A percentile compares a stretch with the other conserved stretches of the same genome.
These are phyloP conservation scores for Hyphodiscus sp. DNA, from an alignment of 2,329 filamentous ascomycete species.

Conservation along the genomic window DNA sequence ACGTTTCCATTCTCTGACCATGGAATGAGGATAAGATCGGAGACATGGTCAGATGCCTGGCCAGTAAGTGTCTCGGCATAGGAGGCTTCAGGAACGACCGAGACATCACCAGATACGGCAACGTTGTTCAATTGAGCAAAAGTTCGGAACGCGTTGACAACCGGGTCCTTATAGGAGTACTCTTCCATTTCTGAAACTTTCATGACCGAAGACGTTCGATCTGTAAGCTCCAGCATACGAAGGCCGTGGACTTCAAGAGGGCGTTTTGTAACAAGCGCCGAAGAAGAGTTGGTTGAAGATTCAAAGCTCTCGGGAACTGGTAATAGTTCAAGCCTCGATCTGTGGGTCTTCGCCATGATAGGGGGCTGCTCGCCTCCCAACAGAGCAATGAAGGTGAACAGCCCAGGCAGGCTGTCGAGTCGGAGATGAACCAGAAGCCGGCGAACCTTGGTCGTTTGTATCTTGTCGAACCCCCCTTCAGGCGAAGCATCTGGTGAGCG, in stretches of 20 bases:
- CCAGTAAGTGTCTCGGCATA: conserved; percentile 72
- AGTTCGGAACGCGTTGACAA: conserved; percentile 85
- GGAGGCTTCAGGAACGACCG: conserved; percentile 68
- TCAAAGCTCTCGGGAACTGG: conserved; percentile 24
- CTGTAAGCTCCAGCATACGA: conserved; percentile 80
- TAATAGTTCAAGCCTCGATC: conserved; percentile 27
- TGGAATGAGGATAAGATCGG: conserved; percentile 74
- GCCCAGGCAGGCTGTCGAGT: conserved; percentile 73
- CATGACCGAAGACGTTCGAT: conserved; percentile 94
- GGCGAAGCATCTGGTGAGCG: conserved; percentile 26
- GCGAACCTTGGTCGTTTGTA: conserved; percentile 46
- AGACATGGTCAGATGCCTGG: conserved; percentile 61
- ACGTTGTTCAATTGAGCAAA: conserved; percentile 82
- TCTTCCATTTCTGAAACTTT: conserved; percentile 79
- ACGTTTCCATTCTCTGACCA: conserved; percentile 80
- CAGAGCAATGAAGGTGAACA: conserved; percentile 77
- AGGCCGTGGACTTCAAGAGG: conserved; percentile 55
- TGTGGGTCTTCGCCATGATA: conserved; percentile 29
- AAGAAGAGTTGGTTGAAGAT: conserved; percentile 19
- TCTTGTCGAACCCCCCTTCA: conserved; percentile 38
- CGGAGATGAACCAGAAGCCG: conserved; percentile 75
- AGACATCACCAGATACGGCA: conserved; percentile 73
- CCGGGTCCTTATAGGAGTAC: conserved; percentile 65
- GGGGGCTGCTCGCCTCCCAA: conserved; percentile 50
- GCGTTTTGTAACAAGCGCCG: conserved; percentile 15